phyloP scores from a whole-genome alignment of 2,329 filamentous ascomycete genomes.

The Pyrenochaeta sp. region DNA sequence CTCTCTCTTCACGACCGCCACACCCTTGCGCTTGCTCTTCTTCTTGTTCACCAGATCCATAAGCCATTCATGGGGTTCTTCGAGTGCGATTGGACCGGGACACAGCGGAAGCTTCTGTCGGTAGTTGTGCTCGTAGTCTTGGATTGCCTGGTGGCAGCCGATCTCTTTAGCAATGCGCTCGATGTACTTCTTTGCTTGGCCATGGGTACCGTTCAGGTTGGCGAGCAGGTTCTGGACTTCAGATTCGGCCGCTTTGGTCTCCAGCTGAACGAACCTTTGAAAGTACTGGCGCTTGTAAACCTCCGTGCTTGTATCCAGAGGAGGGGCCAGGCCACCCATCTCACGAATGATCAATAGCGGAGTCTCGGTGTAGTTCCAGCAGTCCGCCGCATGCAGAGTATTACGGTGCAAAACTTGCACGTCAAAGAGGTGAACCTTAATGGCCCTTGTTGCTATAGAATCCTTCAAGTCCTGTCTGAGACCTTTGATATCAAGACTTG shows the following conservation, averaged over 20 bases:
- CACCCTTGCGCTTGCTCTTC: constrained; percentile 30
- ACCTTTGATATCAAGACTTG: constrained; percentile 29
- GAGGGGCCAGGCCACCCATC: constrained; percentile 30
- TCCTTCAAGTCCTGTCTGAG: constrained; percentile 32
- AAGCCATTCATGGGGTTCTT: constrained; percentile 34
- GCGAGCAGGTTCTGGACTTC: constrained; percentile 17
- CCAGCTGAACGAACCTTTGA: constrained; percentile 18
- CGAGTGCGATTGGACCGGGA: constrained; percentile 31
- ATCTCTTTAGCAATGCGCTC: constrained; percentile 32
- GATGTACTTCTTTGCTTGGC: constrained; percentile 19
- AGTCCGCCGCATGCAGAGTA: constrained; percentile 23
- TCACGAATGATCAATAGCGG: constrained; percentile 31
- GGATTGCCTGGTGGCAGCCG: constrained; percentile 24
- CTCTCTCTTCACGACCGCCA: constrained; percentile 16
- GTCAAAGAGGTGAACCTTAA: constrained; percentile 34
- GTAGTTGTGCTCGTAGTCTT: constrained; percentile 32
- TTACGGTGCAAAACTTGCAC: constrained; percentile 35
- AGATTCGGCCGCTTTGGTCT: constrained; percentile 10
- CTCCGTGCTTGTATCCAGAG: constrained; percentile 23
- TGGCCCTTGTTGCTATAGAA: constrained; percentile 22
- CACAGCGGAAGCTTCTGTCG: constrained; percentile 36
- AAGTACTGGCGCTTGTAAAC: constrained; percentile 37
- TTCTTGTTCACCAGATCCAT: constrained; percentile 28
- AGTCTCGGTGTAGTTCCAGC: constrained; percentile 38
- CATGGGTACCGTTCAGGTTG: constrained; percentile 5